Percentiles rank a stretch among this genome's conserved stretches.
Evolutionary conservation across 2,329 filamentous ascomycete genomes (phyloP).

Genomic region (Alternaria sp.): DNA sequence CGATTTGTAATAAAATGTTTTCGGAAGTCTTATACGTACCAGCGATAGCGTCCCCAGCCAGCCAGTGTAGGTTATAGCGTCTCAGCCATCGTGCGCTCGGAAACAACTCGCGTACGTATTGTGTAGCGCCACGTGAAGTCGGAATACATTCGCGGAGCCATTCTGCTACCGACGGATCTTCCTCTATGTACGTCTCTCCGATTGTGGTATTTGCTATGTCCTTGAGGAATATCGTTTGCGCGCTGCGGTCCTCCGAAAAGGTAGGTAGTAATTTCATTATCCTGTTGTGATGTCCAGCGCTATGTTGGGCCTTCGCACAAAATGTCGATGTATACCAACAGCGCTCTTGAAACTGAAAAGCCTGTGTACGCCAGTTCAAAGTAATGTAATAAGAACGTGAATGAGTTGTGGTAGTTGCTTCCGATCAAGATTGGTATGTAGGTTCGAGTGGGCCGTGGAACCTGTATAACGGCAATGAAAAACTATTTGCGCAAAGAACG

Average conservation of each 20-base stretch:
- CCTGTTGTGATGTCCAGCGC: background rate
- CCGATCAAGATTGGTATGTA: background rate
- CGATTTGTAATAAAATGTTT: background rate
- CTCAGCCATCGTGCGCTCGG: slow-evolving; percentile 40
- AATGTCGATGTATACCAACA: background rate
- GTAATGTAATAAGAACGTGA: background rate
- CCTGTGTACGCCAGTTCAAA: background rate
- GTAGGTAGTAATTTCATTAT: slow-evolving; percentile 26
- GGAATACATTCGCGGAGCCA: slow-evolving; percentile 39
- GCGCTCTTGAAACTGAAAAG: background rate
- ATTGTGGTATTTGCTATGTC: slow-evolving; percentile 34
- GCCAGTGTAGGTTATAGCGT: slow-evolving; percentile 45
- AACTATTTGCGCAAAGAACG: background rate
- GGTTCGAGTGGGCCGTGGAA: background rate
- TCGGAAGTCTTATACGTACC: slow-evolving; percentile 25
- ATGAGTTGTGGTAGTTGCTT: background rate
- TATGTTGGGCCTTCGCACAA: background rate
- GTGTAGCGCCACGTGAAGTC: slow-evolving; percentile 30
- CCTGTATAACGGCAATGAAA: background rate
- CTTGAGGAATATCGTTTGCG: slow-evolving; percentile 25
- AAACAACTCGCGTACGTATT: slow-evolving; percentile 41
- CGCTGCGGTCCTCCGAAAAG: slow-evolving; percentile 24
- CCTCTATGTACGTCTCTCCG: slow-evolving; percentile 36
- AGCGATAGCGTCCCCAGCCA: slow-evolving; percentile 44
- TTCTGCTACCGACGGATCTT: slow-evolving; percentile 43